These are phyloP conservation scores for Yamadazyma nakazawae DNA, from an alignment of 805 yeast genomes.

Conservation along the genomic window DNA sequence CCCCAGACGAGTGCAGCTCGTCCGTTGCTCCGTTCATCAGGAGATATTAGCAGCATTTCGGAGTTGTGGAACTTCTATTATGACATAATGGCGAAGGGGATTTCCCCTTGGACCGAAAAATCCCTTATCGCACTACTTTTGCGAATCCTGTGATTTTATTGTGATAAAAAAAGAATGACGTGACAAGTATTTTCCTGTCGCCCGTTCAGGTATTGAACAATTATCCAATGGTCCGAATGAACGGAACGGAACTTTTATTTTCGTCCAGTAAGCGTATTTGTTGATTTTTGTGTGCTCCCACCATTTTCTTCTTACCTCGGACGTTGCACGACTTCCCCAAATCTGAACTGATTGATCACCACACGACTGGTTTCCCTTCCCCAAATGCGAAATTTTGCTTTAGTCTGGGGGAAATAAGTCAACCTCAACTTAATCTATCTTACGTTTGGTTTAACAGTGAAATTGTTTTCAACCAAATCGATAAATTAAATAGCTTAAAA, in stretches of 20 bases:
- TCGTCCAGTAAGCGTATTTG: no score
- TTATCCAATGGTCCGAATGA: neutral
- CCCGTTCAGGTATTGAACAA: neutral
- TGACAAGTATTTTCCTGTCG: neutral
- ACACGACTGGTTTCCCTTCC: neutral
- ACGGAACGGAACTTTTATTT: neutral
- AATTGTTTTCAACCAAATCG: neutral
- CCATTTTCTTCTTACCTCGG: neutral
- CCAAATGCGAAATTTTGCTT: neutral
- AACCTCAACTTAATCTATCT: neutral
- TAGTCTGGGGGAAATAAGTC: constrained; percentile 2
- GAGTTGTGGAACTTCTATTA: constrained; percentile 1
- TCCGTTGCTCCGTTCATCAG: neutral
- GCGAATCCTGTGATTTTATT: neutral
- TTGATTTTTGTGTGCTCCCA: neutral
- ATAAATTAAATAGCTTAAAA: neutral
- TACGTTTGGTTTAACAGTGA: neutral
- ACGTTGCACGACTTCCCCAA: neutral
- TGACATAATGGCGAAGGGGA: neutral
- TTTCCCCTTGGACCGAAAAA: constrained; percentile 1
- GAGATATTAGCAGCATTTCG: constrained; percentile 3
- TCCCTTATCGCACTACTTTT: neutral
- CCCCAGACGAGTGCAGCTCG: neutral
- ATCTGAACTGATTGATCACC: neutral
- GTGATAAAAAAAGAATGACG: no score